Evolutionary conservation across 495 filamentous ascomycete species (phyloP), one percentile per base, ranked within the genome.

Genomic region (Clavariopsis aquatica): DNA sequence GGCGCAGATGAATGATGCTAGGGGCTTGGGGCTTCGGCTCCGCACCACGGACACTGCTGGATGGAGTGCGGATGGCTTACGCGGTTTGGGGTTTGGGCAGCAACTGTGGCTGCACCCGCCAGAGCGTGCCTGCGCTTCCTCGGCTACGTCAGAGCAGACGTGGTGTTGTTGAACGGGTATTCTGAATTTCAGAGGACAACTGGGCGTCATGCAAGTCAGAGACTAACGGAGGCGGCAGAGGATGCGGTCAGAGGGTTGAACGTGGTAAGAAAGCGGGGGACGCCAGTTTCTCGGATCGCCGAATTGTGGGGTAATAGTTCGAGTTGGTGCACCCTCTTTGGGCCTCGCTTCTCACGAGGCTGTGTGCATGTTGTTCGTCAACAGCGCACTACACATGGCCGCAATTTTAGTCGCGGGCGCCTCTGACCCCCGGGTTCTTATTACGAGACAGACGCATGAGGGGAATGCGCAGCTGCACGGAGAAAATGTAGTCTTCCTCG

Each of bases 241-340:
- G 41, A 43, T 52, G 41, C 58, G 64, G 54, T 15, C 52, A 62
- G 51, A 58, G 49, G n/a, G 9, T 20, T 62, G 52, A 60, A 49
- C 49, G 63, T 55, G 63, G 56, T 61, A 15, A 60, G 57, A 67
- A 70, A 70, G 67, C 67, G 67, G 67, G n/a, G 67, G 67, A 57
- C 66, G 66, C 62, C 66, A 61, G 60, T 52, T 59, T 63, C 52
- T 52, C 49, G 57, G 60, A 65, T 62, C 62, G 61, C 47, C 66
- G 62, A 57, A 55, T 36, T 69, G 66, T 69, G 66, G 63, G 67
- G 62, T 70, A 70, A 66, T 67, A 58, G 49, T 54, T 49, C 49
- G 55, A 22, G 46, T 5, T 27, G 22, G 29, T 34, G 49, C 26
- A 43, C 27, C 12, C 49, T 38, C 22, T 47, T 55, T 49, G 36